Evolutionary conservation across 2,329 filamentous ascomycete genomes (phyloP).

Genomic region (Diaporthe eres): DNA sequence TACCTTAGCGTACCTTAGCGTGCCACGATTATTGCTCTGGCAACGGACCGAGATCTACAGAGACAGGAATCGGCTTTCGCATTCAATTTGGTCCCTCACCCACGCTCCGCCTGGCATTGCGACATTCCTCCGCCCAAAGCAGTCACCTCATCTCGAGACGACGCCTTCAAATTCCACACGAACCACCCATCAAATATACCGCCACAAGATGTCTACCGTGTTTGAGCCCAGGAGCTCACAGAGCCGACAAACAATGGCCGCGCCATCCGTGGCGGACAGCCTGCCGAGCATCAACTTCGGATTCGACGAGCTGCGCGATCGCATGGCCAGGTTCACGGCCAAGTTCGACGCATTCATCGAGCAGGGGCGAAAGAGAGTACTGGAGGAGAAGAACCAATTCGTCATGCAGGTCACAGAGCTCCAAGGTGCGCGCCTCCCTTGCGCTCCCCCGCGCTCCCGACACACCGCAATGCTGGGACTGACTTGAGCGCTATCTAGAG

Average conservation of each 20-base stretch:
- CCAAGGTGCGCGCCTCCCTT: constrained; percentile 74
- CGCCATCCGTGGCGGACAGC: constrained; percentile 79
- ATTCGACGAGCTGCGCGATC: constrained; percentile 94
- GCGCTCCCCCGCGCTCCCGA: neutral
- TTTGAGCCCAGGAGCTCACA: constrained; percentile 80
- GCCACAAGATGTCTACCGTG: constrained; percentile 65
- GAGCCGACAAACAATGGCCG: constrained; percentile 71
- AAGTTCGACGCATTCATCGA: constrained; percentile 97
- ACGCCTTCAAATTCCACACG: neutral
- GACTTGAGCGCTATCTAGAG: constrained; percentile 67
- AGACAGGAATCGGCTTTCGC: constrained; percentile 4
- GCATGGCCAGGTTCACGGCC: constrained; percentile 92
- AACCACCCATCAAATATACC: constrained; percentile 10
- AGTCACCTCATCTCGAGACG: neutral
- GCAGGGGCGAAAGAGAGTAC: constrained; percentile 86
- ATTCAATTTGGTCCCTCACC: neutral
- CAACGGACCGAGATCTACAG: constrained; percentile 36
- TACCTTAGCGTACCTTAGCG: neutral
- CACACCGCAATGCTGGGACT: constrained; percentile 12
- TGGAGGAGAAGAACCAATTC: constrained; percentile 96
- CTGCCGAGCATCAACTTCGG: constrained; percentile 95
- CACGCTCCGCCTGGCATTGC: neutral
- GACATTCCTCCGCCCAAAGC: constrained; percentile 1
- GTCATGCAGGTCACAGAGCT: constrained; percentile 90
- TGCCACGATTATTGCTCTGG: constrained; percentile 40